A percentile compares a stretch with the other conserved stretches of the same genome.
phyloP scores from a whole-genome alignment of 2,329 filamentous ascomycete genomes.

The Neonectria coccinea region DNA sequence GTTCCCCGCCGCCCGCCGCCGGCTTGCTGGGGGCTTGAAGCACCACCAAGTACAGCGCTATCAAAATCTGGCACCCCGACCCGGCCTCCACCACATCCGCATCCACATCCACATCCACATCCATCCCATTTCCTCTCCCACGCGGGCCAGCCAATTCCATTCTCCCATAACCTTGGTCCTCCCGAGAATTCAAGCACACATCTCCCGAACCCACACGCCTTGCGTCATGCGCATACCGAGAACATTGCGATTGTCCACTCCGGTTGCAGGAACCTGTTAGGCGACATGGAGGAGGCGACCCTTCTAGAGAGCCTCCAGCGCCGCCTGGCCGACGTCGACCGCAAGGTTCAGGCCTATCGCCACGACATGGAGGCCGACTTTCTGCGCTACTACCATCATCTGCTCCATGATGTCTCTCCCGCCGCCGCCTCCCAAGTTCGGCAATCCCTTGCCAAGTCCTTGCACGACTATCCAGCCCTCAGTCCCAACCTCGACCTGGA shows the following conservation, averaged over 20 bases:
- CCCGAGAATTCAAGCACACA: constrained; percentile 32
- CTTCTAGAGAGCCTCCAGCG: constrained; percentile 64
- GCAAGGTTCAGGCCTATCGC: constrained; percentile 67
- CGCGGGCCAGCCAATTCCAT: constrained; percentile 35
- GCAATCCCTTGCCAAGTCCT: constrained; percentile 58
- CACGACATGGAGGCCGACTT: constrained; percentile 69
- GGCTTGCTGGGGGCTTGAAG: constrained; percentile 11
- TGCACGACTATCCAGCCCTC: constrained; percentile 59
- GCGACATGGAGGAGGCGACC: constrained; percentile 56
- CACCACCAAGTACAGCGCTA: constrained; percentile 15
- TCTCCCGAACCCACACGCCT: constrained; percentile 43
- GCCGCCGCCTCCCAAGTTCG: constrained; percentile 61
- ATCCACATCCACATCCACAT: background rate
- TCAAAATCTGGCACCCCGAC: constrained; percentile 18
- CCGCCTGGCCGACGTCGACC: constrained; percentile 68
- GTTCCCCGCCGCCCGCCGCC: constrained; percentile 12
- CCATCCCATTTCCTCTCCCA: constrained; percentile 35
- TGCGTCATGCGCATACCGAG: constrained; percentile 54
- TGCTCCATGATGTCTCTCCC: constrained; percentile 61
- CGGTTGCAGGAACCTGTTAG: constrained; percentile 49
- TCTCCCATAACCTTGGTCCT: constrained; percentile 32
- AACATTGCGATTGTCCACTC: constrained; percentile 46
- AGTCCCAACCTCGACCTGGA: constrained; percentile 50
- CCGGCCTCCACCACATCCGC: background rate
- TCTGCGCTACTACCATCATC: constrained; percentile 62